A percentile compares a stretch with the other conserved stretches of the same genome.
Evolutionary conservation across 176 grass and related monocot genomes (phyloP).

Genomic region (Aegilops longissima): DNA sequence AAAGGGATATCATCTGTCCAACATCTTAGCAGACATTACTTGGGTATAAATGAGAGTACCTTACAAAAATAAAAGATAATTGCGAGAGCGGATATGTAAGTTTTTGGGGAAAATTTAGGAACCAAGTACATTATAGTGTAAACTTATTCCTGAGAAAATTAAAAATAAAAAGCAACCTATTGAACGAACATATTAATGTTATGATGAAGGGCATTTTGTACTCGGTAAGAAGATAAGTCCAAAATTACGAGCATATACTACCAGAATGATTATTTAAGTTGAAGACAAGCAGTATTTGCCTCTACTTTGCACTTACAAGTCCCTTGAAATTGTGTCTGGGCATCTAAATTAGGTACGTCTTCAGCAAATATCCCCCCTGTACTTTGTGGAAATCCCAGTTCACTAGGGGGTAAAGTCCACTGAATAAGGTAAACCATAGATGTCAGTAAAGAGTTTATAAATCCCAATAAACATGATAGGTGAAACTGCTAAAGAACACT

Average conservation of each 20-base stretch:
- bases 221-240: background rate
- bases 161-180: background rate
- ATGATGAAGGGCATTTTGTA: background rate
- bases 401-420: background rate
- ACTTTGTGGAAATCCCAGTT: no score
- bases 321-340: background rate
- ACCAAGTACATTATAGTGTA: background rate
- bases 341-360: background rate
- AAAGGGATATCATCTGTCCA: background rate
- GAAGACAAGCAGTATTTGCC: background rate
- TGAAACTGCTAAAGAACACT: background rate
- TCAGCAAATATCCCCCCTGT: background rate
- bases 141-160: background rate
- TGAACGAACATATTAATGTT: background rate
- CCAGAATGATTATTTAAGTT: background rate
- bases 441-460: background rate
- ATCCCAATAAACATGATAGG: background rate
- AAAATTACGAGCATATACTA: background rate
- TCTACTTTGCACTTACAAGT: background rate
- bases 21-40: background rate
- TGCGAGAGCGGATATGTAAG: background rate
- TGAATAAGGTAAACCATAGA: background rate
- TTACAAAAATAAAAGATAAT: background rate
- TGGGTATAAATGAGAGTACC: background rate
- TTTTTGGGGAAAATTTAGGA: background rate